Evolutionary conservation across 2,329 filamentous ascomycete species (phyloP), one percentile per base, ranked within the genome.

Genomic region (Alternaria rosae): DNA sequence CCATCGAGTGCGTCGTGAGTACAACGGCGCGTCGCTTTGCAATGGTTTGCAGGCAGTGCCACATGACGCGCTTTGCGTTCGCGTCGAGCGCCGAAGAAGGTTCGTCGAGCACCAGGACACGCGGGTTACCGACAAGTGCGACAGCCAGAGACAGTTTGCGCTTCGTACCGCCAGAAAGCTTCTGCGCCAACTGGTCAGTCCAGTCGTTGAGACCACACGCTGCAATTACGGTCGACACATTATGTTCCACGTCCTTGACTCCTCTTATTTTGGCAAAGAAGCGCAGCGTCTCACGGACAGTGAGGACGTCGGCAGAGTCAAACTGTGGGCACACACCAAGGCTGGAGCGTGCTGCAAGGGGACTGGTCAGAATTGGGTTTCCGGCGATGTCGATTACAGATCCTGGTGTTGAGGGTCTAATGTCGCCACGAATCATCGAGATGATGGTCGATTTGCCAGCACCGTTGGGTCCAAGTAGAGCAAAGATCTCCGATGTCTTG

Each of bases 391-490:
- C 86, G 5, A 97, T 88, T 59, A 95, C 91, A 28, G 93, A 92
- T 15, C 87, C 86, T 56, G 81, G 81, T 51, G 81, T 83, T 20
- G 87, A 88, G 0, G 93, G 93, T 54, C 89, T 88, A 23, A 94
- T 86, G 72, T 97, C 94, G n/a, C 94, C 94, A 64, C 94, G 88
- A 67, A 98, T 93, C 44, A 97, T 83, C 2, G 90, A 92, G 70
- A 97, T 97, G 0, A 91, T 96, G 0, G 93, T 97, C 0, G 90
- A 93, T 73, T 97, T 97, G 59, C 94, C 94, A 1, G 94, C 94
- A 23, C 94, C 93, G 74, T 97, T 97, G n/a, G 94, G 93, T 0
- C 94, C 94, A 1, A 98, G 86, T 0, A 97, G 85, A 0, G 93
- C 93, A 79, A 97, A 97, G 1, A 97, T 91, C 76, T 97, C 91